Conservation (phyloP, 148 eudicot species). For the Nyssa sinensis region DNA sequence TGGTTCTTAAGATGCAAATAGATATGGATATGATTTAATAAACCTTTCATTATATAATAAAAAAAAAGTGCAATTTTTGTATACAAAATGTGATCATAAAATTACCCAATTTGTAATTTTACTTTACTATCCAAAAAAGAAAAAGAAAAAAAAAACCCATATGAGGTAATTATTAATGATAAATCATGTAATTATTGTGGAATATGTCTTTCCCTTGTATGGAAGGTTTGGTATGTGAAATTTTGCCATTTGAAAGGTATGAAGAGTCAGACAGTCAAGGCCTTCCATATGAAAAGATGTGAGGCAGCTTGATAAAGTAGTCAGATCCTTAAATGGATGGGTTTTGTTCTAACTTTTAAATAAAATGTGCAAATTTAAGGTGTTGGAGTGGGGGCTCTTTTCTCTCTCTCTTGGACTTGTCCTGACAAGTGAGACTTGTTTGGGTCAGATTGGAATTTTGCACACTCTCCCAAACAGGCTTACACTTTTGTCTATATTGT, state of each 20-base stretch:
- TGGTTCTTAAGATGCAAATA: no score
- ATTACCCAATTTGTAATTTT: not conserved
- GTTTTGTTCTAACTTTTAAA: not conserved
- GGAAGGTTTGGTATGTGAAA: not conserved
- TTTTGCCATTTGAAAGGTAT: not conserved
- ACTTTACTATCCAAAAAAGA: no score
- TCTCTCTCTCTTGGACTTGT: not conserved
- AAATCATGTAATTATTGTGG: not conserved
- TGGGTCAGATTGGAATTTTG: conserved; percentile 29
- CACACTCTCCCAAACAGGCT: conserved; percentile 36
- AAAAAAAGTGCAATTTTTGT: not conserved
- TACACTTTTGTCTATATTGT: conserved; percentile 26
- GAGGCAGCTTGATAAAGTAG: conserved; percentile 14
- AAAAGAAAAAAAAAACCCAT: not conserved
- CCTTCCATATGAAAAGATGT: conserved; percentile 24
- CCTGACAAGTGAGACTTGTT: conserved; percentile 23
- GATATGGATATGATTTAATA: no score
- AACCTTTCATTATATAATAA: no score
- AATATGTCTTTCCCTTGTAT: not conserved
- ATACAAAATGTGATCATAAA: not conserved
- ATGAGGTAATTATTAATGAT: not conserved
- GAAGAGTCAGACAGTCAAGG: conserved; percentile 23
- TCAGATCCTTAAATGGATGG: not conserved
- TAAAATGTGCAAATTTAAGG: not conserved
- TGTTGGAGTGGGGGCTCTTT: conserved; percentile 10